phyloP scores from a whole-genome alignment of 352 stramenopile genomes.

The Globisporangium acanthophoron region DNA sequence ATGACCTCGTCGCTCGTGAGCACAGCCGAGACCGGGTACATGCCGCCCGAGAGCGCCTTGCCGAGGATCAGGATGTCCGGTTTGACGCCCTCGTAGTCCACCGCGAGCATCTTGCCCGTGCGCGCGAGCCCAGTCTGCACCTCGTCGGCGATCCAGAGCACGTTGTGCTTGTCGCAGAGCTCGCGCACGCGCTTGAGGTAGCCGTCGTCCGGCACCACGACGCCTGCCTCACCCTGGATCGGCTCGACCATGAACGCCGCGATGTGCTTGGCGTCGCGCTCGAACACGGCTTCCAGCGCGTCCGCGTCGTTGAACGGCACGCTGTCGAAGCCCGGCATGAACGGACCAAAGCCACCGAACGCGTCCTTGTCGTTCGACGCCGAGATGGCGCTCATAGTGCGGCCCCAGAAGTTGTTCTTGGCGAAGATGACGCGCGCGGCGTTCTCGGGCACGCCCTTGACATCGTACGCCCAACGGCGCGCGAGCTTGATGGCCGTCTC shows the following conservation, averaged over 20 bases:
- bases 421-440: slow-evolving; percentile 93
- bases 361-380: slow-evolving; percentile 89
- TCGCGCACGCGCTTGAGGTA: slow-evolving; percentile 91
- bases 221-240: slow-evolving; percentile 98
- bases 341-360: slow-evolving; percentile 93
- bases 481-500: slow-evolving; percentile 98
- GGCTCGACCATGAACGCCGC: slow-evolving; percentile 99
- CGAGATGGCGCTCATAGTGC: slow-evolving; percentile 96
- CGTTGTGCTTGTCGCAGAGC: slow-evolving; percentile 96
- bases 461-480: slow-evolving; percentile 95
- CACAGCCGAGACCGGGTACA: slow-evolving; percentile 97
- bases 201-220: slow-evolving; percentile 96
- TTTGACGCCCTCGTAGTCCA: slow-evolving; percentile 95
- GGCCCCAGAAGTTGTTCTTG: slow-evolving; percentile 99
- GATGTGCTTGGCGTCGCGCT: slow-evolving; percentile 86
- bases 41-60: slow-evolving; percentile 95
- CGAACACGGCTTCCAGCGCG: slow-evolving; percentile 77
- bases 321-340: slow-evolving; percentile 95
- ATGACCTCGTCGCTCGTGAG: slow-evolving; percentile 96
- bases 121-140: slow-evolving; percentile 96
- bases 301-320: slow-evolving; percentile 93
- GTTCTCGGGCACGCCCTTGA: slow-evolving; percentile 94
- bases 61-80: slow-evolving; percentile 98
- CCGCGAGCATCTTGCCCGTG: slow-evolving; percentile 95
- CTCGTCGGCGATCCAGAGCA: slow-evolving; percentile 99